Percentiles rank a stretch among this genome's conserved stretches.
Conservation (phyloP, 2,329 filamentous ascomycete genomes). For the Beauveria medogensis region DNA sequence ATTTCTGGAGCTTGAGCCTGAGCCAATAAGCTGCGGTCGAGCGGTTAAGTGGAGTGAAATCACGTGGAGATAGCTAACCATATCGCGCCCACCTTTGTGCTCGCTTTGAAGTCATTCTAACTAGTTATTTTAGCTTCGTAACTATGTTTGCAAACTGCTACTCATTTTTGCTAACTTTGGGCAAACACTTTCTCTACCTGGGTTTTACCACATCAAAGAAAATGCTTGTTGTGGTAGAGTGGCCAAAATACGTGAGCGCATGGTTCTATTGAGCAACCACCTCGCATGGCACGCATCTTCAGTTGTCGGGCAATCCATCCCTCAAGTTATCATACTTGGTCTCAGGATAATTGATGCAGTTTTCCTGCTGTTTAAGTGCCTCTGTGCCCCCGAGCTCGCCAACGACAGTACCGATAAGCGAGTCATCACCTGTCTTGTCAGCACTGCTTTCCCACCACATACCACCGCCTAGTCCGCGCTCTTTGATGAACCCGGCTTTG, state of each 20-base stretch:
- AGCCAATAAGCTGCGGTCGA: constrained; percentile 11
- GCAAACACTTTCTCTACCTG: background rate
- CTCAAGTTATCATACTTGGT: constrained; percentile 65
- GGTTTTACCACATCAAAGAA: background rate
- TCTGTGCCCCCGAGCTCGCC: constrained; percentile 46
- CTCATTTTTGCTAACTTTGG: background rate
- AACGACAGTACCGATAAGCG: constrained; percentile 61
- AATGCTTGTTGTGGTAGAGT: background rate
- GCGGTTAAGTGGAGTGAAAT: constrained; percentile 1
- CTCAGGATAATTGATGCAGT: constrained; percentile 55
- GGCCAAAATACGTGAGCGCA: background rate
- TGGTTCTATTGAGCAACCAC: background rate
- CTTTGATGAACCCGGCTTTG: constrained; percentile 66
- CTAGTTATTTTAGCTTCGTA: background rate
- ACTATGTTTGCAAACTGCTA: background rate
- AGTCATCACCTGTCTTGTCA: constrained; percentile 58
- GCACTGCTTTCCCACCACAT: constrained; percentile 97
- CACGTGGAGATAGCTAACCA: constrained; percentile 17
- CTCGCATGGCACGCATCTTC: background rate
- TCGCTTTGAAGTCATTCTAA: background rate
- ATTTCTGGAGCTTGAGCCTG: constrained; percentile 22
- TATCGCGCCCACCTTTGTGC: background rate
- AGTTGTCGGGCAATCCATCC: constrained; percentile 44
- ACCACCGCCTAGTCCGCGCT: constrained; percentile 65
- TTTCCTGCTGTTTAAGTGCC: constrained; percentile 43